Evolutionary conservation across 441 rosid genomes (phyloP), one percentile per base, ranked within the genome.

Genomic region (Adansonia gregorii): DNA sequence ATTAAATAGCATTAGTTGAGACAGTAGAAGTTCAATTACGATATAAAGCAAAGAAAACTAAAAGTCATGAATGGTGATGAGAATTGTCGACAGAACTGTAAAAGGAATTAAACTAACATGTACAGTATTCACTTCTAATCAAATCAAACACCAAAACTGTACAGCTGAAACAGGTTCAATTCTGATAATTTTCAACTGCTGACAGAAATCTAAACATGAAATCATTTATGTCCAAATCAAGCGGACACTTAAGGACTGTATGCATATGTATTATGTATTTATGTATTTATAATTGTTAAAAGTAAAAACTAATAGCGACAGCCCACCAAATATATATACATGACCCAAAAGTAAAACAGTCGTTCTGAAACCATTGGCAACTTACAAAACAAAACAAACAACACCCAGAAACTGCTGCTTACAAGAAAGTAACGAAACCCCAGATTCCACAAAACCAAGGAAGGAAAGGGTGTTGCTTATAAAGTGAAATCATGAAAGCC

Each of bases 21-120:
- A 10, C 15, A 0, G 41, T 35, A 35, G 41, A 19, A 27, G n/a
- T 27, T 55, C 63, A 55, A 72, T 55, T 48, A 11, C 31, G 46
- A 45, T 45, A 46, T 19, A 9, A 10, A 35, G 20, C 8, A 52
- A 71, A n/a, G 35, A 10, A 71, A 27, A 17, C 41, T 35, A 8
- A 9, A 27, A 70, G 60, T 71, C 81, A 55, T 69, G 48, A 73
- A 61, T 17, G 72, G 31, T 6, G 43, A 39, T 49, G 63, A 75
- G 51, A 10, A 67, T 48, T 39, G 4, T 11, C 19, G 61, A 31
- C 10, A 51, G 10, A 49, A 31, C 41, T 45, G 17, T 3, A 31
- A 61, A 6, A 5, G 45, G 6, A 9, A 61, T 22, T 2, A 35
- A 12, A 61, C 31, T 11, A 52, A n/a, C 12, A 35, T 5, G 0